These are phyloP conservation scores for Microbotryomycetes sp. DNA, from an alignment of 1,284 basidiomycete species.

Conservation along the genomic window DNA sequence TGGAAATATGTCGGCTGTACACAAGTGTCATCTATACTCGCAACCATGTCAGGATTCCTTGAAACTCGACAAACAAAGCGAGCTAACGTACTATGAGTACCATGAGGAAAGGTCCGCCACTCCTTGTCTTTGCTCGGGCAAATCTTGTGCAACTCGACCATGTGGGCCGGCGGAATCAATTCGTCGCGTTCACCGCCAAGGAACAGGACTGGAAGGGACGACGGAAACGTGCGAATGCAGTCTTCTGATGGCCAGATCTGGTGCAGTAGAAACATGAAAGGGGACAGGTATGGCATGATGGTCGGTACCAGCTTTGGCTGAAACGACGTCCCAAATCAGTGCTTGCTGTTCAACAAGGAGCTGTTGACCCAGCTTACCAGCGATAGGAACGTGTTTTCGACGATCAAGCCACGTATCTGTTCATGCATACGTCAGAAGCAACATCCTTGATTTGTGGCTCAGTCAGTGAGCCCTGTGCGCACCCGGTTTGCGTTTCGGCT, in stretches of 20 bases:
- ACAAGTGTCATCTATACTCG: conserved; percentile 25
- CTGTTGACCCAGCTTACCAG: conserved; percentile 42
- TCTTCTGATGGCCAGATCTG: conserved; percentile 62
- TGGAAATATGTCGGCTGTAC: conserved; percentile 24
- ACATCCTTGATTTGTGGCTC: too few species aligned
- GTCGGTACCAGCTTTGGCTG: conserved; percentile 65
- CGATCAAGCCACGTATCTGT: conserved; percentile 66
- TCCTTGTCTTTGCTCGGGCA: conserved; percentile 47
- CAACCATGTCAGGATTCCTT: neutral
- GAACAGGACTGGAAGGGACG: conserved; percentile 72
- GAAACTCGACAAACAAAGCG: neutral
- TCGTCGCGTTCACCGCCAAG: conserved; percentile 71
- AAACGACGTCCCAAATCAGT: neutral
- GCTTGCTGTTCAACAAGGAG: neutral
- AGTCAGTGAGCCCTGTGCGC: too few species aligned
- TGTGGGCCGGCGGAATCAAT: conserved; percentile 76
- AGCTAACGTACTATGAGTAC: conserved; percentile 27
- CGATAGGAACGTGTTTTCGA: conserved; percentile 89
- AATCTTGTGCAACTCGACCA: conserved; percentile 65
- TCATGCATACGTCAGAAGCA: too few species aligned
- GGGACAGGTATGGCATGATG: conserved; percentile 68
- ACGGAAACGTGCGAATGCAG: conserved; percentile 19
- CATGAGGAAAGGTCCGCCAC: conserved; percentile 32
- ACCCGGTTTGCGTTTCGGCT: conserved; percentile 61
- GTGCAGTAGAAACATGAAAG: conserved; percentile 73